Evolutionary conservation across 108 stramenopile genomes (phyloP).

Genomic region (Skeletonema potamos): DNA sequence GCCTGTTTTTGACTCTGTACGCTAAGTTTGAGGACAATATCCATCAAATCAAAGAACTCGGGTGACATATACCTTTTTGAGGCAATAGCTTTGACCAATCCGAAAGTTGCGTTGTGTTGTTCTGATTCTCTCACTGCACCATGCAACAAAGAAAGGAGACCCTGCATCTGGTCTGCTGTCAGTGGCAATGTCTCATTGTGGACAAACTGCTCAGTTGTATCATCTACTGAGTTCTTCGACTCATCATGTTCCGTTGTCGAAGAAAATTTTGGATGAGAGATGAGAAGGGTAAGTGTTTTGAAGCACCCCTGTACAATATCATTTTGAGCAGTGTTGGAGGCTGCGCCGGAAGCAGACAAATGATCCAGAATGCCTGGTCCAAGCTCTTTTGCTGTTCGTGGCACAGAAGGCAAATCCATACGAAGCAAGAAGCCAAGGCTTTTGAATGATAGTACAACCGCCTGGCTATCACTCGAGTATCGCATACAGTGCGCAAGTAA

Average conservation of each 20-base stretch:
- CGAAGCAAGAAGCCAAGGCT: slow-evolving; percentile 77
- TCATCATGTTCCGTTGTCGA: background rate
- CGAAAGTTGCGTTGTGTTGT: slow-evolving; percentile 81
- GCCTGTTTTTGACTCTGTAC: slow-evolving; percentile 78
- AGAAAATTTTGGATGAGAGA: slow-evolving; percentile 42
- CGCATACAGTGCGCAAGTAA: slow-evolving; percentile 79
- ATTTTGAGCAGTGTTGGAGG: slow-evolving; percentile 57
- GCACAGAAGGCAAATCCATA: slow-evolving; percentile 77
- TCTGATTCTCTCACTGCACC: slow-evolving; percentile 66
- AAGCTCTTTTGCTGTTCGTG: slow-evolving; percentile 59
- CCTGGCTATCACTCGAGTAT: slow-evolving; percentile 67
- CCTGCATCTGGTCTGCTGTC: slow-evolving; percentile 77
- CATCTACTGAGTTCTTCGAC: background rate
- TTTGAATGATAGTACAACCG: slow-evolving; percentile 78
- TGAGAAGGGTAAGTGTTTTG: slow-evolving; percentile 81
- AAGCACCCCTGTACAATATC: slow-evolving; percentile 91
- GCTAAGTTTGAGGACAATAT: slow-evolving; percentile 67
- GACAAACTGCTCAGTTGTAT: slow-evolving; percentile 10
- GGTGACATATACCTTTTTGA: slow-evolving; percentile 68
- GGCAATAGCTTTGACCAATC: slow-evolving; percentile 69
- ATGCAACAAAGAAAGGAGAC: slow-evolving; percentile 65
- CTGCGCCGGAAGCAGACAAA: slow-evolving; percentile 59
- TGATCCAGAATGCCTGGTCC: slow-evolving; percentile 72
- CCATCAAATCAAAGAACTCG: slow-evolving; percentile 90
- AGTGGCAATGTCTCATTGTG: slow-evolving; percentile 40